Conservation (phyloP, 2,329 filamentous ascomycete genomes). For the Tolypocladium nubicola region DNA sequence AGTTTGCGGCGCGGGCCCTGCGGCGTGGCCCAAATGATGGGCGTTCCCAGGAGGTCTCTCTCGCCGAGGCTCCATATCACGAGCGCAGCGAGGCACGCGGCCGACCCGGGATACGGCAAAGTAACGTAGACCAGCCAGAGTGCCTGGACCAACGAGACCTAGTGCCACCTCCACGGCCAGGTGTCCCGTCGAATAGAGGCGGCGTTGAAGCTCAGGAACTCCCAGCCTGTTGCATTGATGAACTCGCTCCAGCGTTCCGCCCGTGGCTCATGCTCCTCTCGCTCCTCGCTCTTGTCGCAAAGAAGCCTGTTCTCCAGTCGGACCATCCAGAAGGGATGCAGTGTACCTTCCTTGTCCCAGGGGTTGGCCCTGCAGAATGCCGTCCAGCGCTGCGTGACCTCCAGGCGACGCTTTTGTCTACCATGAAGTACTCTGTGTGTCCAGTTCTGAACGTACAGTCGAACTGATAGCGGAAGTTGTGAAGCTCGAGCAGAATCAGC, state of each 20-base stretch:
- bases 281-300: background rate
- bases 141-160: background rate
- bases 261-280: background rate
- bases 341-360: background rate
- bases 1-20: background rate
- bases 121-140: background rate
- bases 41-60: background rate
- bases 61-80: background rate
- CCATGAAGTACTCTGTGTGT: background rate
- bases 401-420: background rate
- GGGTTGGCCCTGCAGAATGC: background rate
- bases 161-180: background rate
- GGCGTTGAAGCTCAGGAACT: background rate
- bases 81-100: background rate
- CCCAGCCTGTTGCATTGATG: background rate
- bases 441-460: background rate
- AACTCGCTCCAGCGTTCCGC: background rate
- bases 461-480: background rate
- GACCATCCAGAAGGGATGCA: background rate
- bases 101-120: background rate
- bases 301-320: background rate
- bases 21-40: background rate
- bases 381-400: background rate
- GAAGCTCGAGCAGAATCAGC: background rate
- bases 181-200: background rate